A percentile compares a stretch with the other conserved stretches of the same genome.
Evolutionary conservation across 1,139 yeast genomes (phyloP).

Genomic region (Spencermartinsiella ligniputridi): DNA sequence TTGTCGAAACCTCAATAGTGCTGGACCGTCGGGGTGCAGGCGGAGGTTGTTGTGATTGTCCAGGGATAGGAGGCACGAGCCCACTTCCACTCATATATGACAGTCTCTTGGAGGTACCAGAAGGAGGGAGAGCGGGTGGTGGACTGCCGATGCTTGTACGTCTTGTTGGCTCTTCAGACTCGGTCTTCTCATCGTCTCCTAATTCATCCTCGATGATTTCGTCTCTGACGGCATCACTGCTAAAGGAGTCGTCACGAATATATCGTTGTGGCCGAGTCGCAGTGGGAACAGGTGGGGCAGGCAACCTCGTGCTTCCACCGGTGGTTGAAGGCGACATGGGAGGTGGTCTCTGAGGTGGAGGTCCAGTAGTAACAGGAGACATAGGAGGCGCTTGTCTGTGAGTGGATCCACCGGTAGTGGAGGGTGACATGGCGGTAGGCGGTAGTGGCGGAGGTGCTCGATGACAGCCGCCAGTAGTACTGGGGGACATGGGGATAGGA

Average conservation of each 20-base stretch:
- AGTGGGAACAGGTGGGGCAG: slow-evolving; percentile 14
- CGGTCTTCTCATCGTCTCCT: slow-evolving; percentile 34
- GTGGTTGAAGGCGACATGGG: slow-evolving; percentile 1
- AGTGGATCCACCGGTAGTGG: background rate
- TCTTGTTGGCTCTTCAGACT: slow-evolving; percentile 27
- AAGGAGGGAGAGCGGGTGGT: slow-evolving; percentile 2
- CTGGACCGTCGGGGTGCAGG: slow-evolving; percentile 3
- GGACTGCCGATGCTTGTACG: background rate
- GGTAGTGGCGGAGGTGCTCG: background rate
- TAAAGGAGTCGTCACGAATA: slow-evolving; percentile 2
- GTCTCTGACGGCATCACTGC: slow-evolving; percentile 7
- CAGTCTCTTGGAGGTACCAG: background rate
- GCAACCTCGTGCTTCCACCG: slow-evolving; percentile 4
- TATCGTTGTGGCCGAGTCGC: slow-evolving; percentile 5
- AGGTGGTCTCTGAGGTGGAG: background rate
- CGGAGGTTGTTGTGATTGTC: slow-evolving; percentile 6
- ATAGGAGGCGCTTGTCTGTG: background rate
- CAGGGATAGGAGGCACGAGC: slow-evolving; percentile 27
- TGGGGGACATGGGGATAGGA: background rate
- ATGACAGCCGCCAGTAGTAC: background rate
- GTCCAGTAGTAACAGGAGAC: background rate
- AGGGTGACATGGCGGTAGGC: slow-evolving; percentile 19
- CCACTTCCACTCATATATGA: slow-evolving; percentile 29
- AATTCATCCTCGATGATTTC: slow-evolving; percentile 24
- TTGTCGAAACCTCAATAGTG: slow-evolving; percentile 4